Evolutionary conservation across 176 grass and related monocot genomes (phyloP), one percentile per base, ranked within the genome.

Genomic region (Coix lacrymajobi): DNA sequence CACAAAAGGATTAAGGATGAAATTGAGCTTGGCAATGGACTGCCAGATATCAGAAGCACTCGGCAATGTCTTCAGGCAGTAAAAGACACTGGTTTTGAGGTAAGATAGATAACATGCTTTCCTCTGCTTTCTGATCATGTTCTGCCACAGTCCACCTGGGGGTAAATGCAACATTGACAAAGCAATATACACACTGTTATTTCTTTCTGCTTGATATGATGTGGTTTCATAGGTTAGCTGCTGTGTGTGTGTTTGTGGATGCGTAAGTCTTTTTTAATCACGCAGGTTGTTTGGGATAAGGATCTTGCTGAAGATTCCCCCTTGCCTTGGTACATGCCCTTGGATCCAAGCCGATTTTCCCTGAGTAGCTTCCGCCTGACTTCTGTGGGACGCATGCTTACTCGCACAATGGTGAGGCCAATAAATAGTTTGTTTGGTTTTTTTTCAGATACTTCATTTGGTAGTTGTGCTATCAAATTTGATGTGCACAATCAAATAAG

Each of bases 31-130:
- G 96, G 96, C 13, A 92, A 92, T 85, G 96, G 93, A 3, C 91
- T 98, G 72, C 93, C 96, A 73, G 93, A 95, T 92, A 81, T 98
- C 41, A 84, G 93, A 82, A 98, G 87, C 61, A 95, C 89, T 71
- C 66, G 11, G 39, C 91, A 99, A 77, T 99, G 97, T 77, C 89
- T 99, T 79, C 92, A 99, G 57, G 97, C 97, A 77, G 85, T 89
- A 71, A 96, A 93, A 76, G 90, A 93, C 78, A 85, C 93, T 66
- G 97, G 97, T 17, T 99, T 99, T 87, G 93, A 99, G 89, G 97
- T 94, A 88, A 85, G 62, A 62, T 13, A 40, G 33, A 41, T 32
- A 40, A 10, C 31, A 10, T 8, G 3, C 7, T 61, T 78, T 11
- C 16, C n/a, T 24, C 13, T 16, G 22, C 58, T 69, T 72, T 56